A percentile compares a stretch with the other conserved stretches of the same genome.
phyloP scores from a whole-genome alignment of 202 grass and related monocot species.

The Zizania palustris region DNA sequence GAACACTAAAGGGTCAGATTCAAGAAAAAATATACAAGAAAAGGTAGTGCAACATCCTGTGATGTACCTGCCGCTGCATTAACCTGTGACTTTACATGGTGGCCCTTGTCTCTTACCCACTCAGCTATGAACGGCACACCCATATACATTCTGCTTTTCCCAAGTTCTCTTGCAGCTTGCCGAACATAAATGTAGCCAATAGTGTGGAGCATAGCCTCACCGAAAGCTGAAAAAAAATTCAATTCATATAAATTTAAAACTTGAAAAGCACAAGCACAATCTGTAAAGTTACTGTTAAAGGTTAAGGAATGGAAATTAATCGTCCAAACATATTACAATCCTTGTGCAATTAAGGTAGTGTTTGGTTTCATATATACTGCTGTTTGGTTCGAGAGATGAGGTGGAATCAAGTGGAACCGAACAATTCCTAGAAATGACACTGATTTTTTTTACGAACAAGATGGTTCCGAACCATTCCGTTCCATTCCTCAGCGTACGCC shows the following conservation, averaged over 20 bases:
- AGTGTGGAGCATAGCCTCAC: constrained; percentile 96
- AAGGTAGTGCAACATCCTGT: not conserved
- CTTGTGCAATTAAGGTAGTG: not conserved
- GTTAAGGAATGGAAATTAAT: constrained; percentile 19
- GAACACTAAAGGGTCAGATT: constrained; percentile 3
- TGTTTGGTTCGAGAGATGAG: too few species aligned
- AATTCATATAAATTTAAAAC: constrained; percentile 22
- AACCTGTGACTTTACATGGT: constrained; percentile 92
- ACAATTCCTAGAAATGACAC: too few species aligned
- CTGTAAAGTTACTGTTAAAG: not conserved
- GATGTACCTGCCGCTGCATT: constrained; percentile 91
- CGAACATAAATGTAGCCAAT: constrained; percentile 94
- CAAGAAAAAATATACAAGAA: not conserved
- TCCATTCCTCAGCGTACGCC: too few species aligned
- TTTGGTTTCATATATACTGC: too few species aligned
- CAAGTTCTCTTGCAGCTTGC: constrained; percentile 81
- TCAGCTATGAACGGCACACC: constrained; percentile 95
- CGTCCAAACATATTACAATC: not conserved
- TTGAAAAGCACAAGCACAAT: constrained; percentile 9
- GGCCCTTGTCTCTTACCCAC: constrained; percentile 96
- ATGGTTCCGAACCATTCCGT: too few species aligned
- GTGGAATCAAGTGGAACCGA: too few species aligned
- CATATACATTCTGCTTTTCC: constrained; percentile 74
- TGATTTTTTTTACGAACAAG: too few species aligned
- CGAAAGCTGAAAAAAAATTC: constrained; percentile 76